phyloP scores from a whole-genome alignment of 2,329 filamentous ascomycete species.

The Fusarium cyanostomum region DNA sequence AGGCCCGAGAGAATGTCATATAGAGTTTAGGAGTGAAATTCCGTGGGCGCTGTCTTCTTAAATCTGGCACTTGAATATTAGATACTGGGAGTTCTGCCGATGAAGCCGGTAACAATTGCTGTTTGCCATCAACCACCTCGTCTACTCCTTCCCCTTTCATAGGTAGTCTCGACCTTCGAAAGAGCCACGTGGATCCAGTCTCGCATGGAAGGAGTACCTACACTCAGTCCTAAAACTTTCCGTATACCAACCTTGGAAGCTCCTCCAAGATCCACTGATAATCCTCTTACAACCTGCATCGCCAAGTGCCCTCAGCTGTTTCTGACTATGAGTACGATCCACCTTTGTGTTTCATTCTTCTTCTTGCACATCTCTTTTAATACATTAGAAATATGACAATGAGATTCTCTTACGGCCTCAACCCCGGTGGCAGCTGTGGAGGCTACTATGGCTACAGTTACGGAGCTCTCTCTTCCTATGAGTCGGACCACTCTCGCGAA shows the following conservation, averaged over 20 bases:
- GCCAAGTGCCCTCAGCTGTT: background rate
- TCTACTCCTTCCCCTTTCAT: background rate
- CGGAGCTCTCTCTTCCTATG: background rate
- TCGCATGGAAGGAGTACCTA: too few species aligned
- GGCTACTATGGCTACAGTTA: slow-evolving; percentile 3
- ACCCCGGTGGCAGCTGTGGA: background rate
- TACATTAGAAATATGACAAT: background rate
- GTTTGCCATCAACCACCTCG: background rate
- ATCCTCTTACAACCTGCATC: background rate
- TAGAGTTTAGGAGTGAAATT: too few species aligned
- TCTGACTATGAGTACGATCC: background rate
- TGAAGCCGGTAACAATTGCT: too few species aligned
- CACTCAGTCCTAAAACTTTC: background rate
- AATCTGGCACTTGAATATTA: too few species aligned
- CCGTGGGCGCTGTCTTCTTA: too few species aligned
- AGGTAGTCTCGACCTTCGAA: background rate
- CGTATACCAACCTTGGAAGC: background rate
- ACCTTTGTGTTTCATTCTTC: background rate
- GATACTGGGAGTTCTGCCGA: too few species aligned
- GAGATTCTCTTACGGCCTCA: background rate
- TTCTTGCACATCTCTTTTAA: background rate
- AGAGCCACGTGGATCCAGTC: background rate
- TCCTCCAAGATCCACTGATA: too few species aligned
- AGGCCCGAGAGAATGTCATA: too few species aligned
- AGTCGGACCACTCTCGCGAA: background rate